Evolutionary conservation across 2,329 filamentous ascomycete genomes (phyloP).

Genomic region (Pyricularia sp.): DNA sequence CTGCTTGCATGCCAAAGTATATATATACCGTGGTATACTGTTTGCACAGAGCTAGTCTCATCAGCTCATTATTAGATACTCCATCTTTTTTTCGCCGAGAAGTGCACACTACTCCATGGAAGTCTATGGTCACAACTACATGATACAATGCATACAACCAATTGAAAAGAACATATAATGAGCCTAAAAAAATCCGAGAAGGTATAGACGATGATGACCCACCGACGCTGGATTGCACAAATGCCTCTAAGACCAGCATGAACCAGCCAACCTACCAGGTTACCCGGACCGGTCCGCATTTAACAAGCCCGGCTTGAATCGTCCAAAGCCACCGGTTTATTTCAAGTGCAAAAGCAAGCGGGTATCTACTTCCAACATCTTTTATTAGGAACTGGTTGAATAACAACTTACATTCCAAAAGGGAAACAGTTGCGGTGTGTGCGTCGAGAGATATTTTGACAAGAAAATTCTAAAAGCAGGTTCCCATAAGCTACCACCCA

Average conservation of each 20-base stretch:
- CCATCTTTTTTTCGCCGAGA: no score
- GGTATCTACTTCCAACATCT: neutral
- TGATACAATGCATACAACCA: no score
- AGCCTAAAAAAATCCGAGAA: neutral
- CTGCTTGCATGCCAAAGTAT: neutral
- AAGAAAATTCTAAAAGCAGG: neutral
- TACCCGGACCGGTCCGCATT: neutral
- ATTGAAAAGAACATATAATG: neutral
- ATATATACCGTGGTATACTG: neutral
- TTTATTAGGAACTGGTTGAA: neutral
- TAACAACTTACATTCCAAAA: neutral
- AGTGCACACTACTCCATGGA: neutral
- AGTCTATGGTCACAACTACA: neutral
- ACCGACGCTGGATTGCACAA: neutral
- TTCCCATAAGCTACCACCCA: neutral
- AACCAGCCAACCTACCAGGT: neutral
- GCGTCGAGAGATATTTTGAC: neutral
- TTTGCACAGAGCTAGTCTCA: neutral
- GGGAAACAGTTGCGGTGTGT: neutral
- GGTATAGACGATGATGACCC: neutral
- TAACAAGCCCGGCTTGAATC: neutral
- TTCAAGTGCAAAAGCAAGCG: neutral
- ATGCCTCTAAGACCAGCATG: neutral
- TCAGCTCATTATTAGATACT: neutral
- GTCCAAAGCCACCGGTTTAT: neutral